Evolutionary conservation across 169 alveolate species (phyloP).

Genomic region (Amoebophrya sp.): DNA sequence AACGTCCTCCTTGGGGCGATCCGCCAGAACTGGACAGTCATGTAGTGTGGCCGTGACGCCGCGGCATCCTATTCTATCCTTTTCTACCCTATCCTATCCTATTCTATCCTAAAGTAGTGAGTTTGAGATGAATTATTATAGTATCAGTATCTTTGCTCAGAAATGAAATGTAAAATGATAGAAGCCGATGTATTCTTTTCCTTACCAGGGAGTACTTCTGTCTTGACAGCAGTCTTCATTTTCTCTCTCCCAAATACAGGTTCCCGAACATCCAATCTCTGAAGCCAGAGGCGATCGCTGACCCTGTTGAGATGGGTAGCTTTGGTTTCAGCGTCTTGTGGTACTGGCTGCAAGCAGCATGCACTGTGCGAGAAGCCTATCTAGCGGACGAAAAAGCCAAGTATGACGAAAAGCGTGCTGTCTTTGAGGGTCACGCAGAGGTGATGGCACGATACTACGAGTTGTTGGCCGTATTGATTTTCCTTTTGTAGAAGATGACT

Average conservation of each 20-base stretch:
- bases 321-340: neutral
- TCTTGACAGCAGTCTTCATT: neutral
- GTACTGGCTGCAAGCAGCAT: neutral
- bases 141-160: too few relatives aligned
- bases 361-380: neutral
- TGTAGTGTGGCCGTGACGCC: too few relatives aligned
- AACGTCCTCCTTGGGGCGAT: too few relatives aligned
- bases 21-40: too few relatives aligned
- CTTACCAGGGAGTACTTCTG: neutral
- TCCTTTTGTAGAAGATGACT: neutral
- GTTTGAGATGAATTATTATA: too few relatives aligned
- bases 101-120: too few relatives aligned
- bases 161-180: too few relatives aligned
- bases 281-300: neutral
- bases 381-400: neutral
- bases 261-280: neutral
- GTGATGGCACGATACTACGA: neutral
- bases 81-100: too few relatives aligned
- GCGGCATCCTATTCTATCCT: too few relatives aligned
- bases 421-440: neutral
- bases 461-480: neutral
- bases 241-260: neutral
- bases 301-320: conserved; percentile 10
- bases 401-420: neutral
- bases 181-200: neutral